Evolutionary conservation across 768 basidiomycete species (phyloP).

Genomic region (Boletus speciosus): DNA sequence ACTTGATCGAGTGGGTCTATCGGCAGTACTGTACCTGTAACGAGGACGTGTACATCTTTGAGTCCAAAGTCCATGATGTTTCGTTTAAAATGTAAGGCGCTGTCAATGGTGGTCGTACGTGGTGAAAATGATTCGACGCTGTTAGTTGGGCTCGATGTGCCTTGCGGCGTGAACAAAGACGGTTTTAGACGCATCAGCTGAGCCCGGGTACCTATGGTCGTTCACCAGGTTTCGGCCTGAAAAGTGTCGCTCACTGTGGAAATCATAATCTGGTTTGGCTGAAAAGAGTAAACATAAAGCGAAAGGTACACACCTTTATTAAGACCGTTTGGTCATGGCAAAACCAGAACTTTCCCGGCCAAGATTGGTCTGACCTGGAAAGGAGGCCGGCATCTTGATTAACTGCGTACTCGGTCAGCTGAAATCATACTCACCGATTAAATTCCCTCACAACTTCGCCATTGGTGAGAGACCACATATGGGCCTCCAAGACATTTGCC

Average conservation of each 20-base stretch:
- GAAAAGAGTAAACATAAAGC: not conserved
- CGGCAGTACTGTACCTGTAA: constrained; percentile 50
- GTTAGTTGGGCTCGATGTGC: not conserved
- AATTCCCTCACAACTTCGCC: not conserved
- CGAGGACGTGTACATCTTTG: constrained; percentile 58
- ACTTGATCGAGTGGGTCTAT: not conserved
- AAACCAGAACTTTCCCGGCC: not conserved
- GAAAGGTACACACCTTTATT: not conserved
- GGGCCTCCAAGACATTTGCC: not conserved
- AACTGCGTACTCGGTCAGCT: not conserved
- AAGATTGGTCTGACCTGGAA: not conserved
- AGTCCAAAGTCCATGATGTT: constrained; percentile 53
- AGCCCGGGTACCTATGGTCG: not conserved
- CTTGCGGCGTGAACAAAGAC: constrained; percentile 7
- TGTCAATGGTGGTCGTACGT: not conserved
- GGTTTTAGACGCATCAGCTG: constrained; percentile 8
- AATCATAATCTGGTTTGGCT: not conserved
- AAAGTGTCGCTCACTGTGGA: constrained; percentile 5
- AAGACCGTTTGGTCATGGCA: not conserved
- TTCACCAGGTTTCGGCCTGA: constrained; percentile 15
- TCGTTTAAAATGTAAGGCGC: not conserved
- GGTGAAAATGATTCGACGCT: not conserved
- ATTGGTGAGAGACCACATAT: too few species aligned
- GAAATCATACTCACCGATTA: not conserved
- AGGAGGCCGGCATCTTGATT: not conserved